Base-by-base conservation (phyloP, 1,284 basidiomycete species). In the Leccinum solheimii region DNA sequence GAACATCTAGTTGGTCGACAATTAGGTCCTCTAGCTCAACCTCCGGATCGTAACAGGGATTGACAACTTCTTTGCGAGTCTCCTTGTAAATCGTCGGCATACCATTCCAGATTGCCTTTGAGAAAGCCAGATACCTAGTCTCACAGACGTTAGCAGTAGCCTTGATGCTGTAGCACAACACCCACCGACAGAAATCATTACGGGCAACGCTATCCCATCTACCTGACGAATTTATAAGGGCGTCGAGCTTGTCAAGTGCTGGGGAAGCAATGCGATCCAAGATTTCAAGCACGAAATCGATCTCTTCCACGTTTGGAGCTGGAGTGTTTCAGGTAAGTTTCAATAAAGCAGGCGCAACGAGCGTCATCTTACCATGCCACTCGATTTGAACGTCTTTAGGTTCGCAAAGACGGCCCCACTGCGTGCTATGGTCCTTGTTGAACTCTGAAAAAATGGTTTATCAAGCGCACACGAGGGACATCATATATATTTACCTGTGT, bases 141-240 rank as follows among this genome's bases (percentile, higher is more conserved):
- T 49, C 51, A 57, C 6, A 57, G 6, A 51, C 10, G 27, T 70
- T n/a, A 64, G 23, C 11, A 27, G 30, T 36, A 57, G 13, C 38
- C 9, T 19, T 27, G 10, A 56, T n/a, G 2, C 45, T 48, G 43
- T 54, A 26, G 52, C 54, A 14, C 49, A 60, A 60, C 16, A 71
- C 81, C 63, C 79, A 89, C 83, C 97, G 86, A 76, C 96, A 98
- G 73, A 98, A 97, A 75, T 98, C 95, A 74, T 97, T 98, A 34
- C 91, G 87, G 78, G 89, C 88, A 19, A 86, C 80, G 61, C 81
- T 86, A 69, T 92, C 86, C 86, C 91, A 92, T 36, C 71, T 81
- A 16, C 78, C 76, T 11, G 84, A 82, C 5, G 78, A 81, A 11
- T 79, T 77, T 9, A 93, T 76, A 14, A 97, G 79, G 5, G 68